phyloP scores from a whole-genome alignment of 2,329 filamentous ascomycete species.

The Aquanectria penicillioides region DNA sequence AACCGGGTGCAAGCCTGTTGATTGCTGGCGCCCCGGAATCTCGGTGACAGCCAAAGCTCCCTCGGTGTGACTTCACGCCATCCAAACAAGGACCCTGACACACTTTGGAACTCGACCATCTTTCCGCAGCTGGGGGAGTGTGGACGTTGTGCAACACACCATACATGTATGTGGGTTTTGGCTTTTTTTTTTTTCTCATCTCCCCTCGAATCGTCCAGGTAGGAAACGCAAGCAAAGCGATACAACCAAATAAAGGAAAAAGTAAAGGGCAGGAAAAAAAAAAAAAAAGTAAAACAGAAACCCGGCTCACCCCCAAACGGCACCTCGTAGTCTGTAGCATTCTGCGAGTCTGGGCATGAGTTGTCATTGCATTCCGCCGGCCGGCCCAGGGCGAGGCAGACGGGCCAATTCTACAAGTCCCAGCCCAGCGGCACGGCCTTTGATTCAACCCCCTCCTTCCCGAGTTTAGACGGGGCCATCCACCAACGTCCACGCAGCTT shows the following conservation, averaged over 20 bases:
- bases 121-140: no score
- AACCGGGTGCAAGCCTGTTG: not conserved
- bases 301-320: constrained; percentile 6
- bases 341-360: constrained; percentile 36
- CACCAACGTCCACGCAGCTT: constrained; percentile 34
- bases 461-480: constrained; percentile 23
- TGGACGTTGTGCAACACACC: constrained; percentile 16
- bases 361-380: constrained; percentile 42
- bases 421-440: no score
- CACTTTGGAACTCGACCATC: not conserved
- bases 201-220: no score
- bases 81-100: constrained; percentile 2
- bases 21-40: not conserved
- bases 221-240: no score
- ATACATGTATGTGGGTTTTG: no score
- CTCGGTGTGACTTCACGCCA: constrained; percentile 4
- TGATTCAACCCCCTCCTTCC: not conserved
- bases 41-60: not conserved
- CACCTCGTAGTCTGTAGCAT: not conserved
- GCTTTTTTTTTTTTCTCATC: no score
- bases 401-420: constrained; percentile 12
- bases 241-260: constrained; percentile 9
- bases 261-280: not conserved
- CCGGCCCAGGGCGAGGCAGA: constrained; percentile 22
- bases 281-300: not conserved